Evolutionary conservation across 805 yeast genomes (phyloP), one percentile per base, ranked within the genome.

Genomic region (Starmerella khaoyaiensis): DNA sequence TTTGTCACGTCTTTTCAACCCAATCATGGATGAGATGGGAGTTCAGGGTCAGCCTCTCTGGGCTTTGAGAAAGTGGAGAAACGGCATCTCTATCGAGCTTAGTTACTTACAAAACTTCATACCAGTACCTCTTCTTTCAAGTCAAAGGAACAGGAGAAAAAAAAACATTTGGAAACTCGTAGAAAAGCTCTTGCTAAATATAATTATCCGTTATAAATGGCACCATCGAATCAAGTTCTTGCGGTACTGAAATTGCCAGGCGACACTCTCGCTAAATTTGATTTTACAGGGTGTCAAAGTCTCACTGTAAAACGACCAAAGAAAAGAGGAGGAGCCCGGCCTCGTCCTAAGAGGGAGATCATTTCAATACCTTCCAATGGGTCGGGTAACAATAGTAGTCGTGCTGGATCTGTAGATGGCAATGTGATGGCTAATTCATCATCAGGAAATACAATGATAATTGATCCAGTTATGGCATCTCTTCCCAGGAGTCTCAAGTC

Each of bases 401-500:
- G n/a, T n/a, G n/a, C n/a, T n/a, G n/a, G n/a, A n/a, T n/a, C n/a
- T n/a, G n/a, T n/a, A n/a, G n/a, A n/a, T n/a, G n/a, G n/a, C n/a
- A n/a, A n/a, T 11, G 26, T 23, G 12, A 23, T 23, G 11, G n/a
- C n/a, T 23, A n/a, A n/a, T 11, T 23, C 26, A n/a, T 23, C 26
- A 23, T 6, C 8, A 12, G 26, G 26, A 11, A 11, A 11, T 23
- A 23, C 26, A n/a, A n/a, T 11, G 12, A 11, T n/a, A 23, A 27
- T 26, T 22, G 49, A 46, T 34, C 50, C 50, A 4, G 37, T 46
- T 6, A 30, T 42, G 12, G 50, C 46, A 14, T 40, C 21, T 26
- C 36, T 46, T 30, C 50, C 50, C 14, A 40, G 50, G 14, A 41
- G 46, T 26, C 29, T 46, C 26, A 41, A 41, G 36, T 42, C 50